A percentile compares a stretch with the other conserved stretches of the same genome.
These are phyloP conservation scores for Adansonia rubrostipa DNA, from an alignment of 441 rosid genomes.

Conservation along the genomic window DNA sequence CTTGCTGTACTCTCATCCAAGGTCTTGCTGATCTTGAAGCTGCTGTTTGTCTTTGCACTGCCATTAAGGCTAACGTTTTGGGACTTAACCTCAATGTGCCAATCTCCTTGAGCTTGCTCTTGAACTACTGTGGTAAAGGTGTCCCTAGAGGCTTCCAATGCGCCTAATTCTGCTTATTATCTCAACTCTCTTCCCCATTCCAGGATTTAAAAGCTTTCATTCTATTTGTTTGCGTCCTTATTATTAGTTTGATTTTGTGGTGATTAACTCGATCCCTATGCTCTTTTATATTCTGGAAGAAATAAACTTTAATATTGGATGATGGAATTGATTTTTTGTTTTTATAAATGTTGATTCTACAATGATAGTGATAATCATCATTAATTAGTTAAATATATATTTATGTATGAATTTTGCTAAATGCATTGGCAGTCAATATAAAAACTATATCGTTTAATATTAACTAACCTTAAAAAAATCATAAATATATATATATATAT, in stretches of 20 bases:
- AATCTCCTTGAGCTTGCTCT: slow-evolving; percentile 48
- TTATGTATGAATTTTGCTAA: too few relatives aligned
- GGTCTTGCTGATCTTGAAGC: slow-evolving; percentile 53
- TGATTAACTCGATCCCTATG: background rate
- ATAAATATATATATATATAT: too few relatives aligned
- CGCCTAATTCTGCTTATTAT: slow-evolving; percentile 20
- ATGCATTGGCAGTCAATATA: too few relatives aligned
- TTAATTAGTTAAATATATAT: too few relatives aligned
- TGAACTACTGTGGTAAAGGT: slow-evolving; percentile 46
- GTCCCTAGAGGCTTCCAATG: slow-evolving; percentile 50
- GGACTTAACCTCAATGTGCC: slow-evolving; percentile 48
- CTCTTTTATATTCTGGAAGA: background rate
- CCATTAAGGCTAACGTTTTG: slow-evolving; percentile 44
- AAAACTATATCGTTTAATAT: too few relatives aligned
- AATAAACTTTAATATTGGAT: background rate
- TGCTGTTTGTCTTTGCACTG: slow-evolving; percentile 57
- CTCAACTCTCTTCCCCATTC: background rate
- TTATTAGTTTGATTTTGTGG: slow-evolving; percentile 5
- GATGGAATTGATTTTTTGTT: background rate
- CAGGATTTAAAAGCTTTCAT: background rate
- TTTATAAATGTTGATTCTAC: background rate
- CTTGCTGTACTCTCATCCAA: slow-evolving; percentile 43
- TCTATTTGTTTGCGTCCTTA: background rate
- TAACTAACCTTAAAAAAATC: too few relatives aligned
- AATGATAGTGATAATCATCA: background rate